Conservation (phyloP, 768 basidiomycete genomes). For the Cyclocybe cylindracea region DNA sequence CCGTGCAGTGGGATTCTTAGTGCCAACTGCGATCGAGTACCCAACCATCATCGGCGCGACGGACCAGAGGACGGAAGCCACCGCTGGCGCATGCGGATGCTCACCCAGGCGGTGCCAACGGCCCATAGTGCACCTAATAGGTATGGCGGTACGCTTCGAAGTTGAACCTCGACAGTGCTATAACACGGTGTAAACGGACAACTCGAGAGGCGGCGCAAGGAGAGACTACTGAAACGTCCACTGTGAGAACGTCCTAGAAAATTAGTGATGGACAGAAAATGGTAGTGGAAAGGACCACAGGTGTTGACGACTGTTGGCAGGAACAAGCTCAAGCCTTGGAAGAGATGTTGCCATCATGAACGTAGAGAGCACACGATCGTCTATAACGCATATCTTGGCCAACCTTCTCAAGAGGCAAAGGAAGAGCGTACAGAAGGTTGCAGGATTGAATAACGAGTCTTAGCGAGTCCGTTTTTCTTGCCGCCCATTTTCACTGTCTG, state of each 20-base stretch:
- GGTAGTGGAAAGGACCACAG: conserved; percentile 28
- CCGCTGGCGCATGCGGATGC: conserved; percentile 37
- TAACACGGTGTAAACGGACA: background rate
- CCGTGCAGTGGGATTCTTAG: conserved; percentile 40
- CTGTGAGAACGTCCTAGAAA: background rate
- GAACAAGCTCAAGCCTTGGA: conserved; percentile 46
- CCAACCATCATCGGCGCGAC: conserved; percentile 39
- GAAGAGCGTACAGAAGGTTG: conserved; percentile 19
- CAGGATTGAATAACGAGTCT: conserved; percentile 23
- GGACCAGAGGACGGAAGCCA: conserved; percentile 34
- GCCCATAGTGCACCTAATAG: conserved; percentile 43
- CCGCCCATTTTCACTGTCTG: conserved; percentile 27
- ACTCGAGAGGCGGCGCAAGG: background rate
- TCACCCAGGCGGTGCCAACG: conserved; percentile 31
- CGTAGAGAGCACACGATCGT: conserved; percentile 29
- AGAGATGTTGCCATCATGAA: conserved; percentile 38
- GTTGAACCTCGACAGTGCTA: conserved; percentile 47
- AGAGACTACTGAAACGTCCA: conserved; percentile 41
- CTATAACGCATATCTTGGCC: conserved; percentile 12
- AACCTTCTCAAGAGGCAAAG: background rate
- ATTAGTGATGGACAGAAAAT: background rate
- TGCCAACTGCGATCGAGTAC: conserved; percentile 44
- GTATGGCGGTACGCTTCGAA: conserved; percentile 51
- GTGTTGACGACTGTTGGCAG: conserved; percentile 47
- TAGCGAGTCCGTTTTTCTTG: conserved; percentile 23